Percentiles rank a stretch among this genome's conserved stretches.
phyloP scores from a whole-genome alignment of 345 rosid species.

The Rhizophora mangle region DNA sequence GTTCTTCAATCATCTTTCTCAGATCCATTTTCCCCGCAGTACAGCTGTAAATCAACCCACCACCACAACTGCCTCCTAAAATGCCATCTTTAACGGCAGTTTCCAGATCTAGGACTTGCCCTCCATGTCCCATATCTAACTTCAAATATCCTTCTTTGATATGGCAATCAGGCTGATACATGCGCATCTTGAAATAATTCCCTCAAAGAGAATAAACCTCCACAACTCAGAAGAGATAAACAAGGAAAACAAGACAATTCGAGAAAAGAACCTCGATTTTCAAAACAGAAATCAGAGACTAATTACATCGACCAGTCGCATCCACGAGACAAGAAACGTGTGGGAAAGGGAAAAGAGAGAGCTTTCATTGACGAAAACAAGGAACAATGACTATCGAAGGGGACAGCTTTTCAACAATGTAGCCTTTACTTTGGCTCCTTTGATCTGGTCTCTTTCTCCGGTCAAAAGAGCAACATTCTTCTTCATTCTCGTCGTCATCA shows the following conservation, averaged over 20 bases:
- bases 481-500: slow-evolving; percentile 14
- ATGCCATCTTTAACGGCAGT: slow-evolving; percentile 72
- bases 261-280: slow-evolving; percentile 7
- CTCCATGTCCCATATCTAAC: slow-evolving; percentile 42
- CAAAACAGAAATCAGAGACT: slow-evolving; percentile 10
- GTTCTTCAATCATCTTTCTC: slow-evolving; percentile 59
- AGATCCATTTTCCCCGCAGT: slow-evolving; percentile 58
- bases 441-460: slow-evolving; percentile 15
- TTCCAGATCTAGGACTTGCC: slow-evolving; percentile 63
- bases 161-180: slow-evolving; percentile 44
- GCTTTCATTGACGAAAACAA: slow-evolving; percentile 22
- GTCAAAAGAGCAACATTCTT: slow-evolving; percentile 17
- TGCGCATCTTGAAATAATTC: slow-evolving; percentile 42
- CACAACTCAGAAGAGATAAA: not conserved
- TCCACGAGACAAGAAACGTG: slow-evolving; percentile 31
- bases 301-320: slow-evolving; percentile 10
- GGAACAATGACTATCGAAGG: slow-evolving; percentile 23
- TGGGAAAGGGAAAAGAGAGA: slow-evolving; percentile 20
- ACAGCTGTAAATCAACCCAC: slow-evolving; percentile 28
- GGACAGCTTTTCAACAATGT: slow-evolving; percentile 27
- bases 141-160: slow-evolving; percentile 4
- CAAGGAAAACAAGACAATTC: not conserved
- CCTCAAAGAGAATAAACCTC: not conserved
- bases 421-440: slow-evolving; percentile 14
- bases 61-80: slow-evolving; percentile 49